A percentile compares a stretch with the other conserved stretches of the same genome.
Conservation (phyloP, 73 alveolate genomes). For the Urostyla sp. region DNA sequence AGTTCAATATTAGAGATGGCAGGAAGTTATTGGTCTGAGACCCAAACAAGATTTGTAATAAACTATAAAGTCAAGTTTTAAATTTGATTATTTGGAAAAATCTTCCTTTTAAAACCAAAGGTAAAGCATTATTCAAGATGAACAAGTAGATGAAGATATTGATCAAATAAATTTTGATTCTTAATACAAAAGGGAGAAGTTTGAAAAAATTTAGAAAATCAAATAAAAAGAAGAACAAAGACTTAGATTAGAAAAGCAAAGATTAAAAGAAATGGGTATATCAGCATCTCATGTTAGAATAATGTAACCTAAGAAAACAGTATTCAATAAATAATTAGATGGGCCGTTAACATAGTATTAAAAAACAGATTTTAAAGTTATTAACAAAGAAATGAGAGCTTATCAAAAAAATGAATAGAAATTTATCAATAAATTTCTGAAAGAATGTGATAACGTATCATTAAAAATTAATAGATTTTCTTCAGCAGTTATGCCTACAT, state of each 20-base stretch:
- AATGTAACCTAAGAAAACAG: neutral
- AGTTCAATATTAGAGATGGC: neutral
- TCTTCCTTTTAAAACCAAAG: too few species aligned
- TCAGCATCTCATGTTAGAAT: slow-evolving; percentile 15
- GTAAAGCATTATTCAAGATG: too few species aligned
- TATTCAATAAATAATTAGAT: neutral
- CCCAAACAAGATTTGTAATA: slow-evolving; percentile 20
- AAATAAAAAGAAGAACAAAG: slow-evolving; percentile 17
- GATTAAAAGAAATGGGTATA: slow-evolving; percentile 12
- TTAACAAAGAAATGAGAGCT: neutral
- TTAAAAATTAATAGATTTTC: slow-evolving; percentile 16
- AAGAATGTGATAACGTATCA: slow-evolving; percentile 41
- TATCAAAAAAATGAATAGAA: slow-evolving; percentile 35
- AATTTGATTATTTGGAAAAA: slow-evolving; percentile 4
- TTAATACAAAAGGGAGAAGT: slow-evolving; percentile 10
- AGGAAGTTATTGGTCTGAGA: slow-evolving; percentile 27
- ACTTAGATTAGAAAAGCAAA: neutral
- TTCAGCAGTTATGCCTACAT: slow-evolving; percentile 45
- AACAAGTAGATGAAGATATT: too few species aligned
- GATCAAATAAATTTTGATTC: too few species aligned
- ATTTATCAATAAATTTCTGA: slow-evolving; percentile 21
- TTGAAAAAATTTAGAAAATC: neutral
- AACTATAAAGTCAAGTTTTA: slow-evolving; percentile 6
- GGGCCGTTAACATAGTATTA: neutral
- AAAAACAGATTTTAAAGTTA: slow-evolving; percentile 30